These are phyloP conservation scores for Sicyos edulis DNA, from an alignment of 306 rosid species.

Conservation along the genomic window DNA sequence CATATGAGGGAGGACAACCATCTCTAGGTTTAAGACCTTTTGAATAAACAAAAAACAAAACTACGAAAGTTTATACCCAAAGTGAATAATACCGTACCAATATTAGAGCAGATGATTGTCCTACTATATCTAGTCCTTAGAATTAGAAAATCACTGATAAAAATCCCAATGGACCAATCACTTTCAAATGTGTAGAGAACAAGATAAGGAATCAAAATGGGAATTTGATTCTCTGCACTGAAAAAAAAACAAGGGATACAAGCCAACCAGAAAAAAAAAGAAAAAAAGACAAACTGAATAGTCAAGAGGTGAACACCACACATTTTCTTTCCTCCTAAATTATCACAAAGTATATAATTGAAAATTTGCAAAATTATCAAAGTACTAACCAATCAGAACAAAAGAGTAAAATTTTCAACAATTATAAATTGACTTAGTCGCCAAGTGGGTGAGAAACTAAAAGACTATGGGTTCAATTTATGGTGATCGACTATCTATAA, in stretches of 20 bases:
- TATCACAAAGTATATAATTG: not conserved
- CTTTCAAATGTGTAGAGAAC: not conserved
- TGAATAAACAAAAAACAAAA: no score
- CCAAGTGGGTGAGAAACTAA: no score
- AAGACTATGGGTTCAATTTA: no score
- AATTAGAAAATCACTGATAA: not conserved
- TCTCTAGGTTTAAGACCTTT: no score
- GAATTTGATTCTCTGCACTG: not conserved
- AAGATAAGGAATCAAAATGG: not conserved
- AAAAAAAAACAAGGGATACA: not conserved
- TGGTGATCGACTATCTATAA: no score
- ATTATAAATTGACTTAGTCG: no score
- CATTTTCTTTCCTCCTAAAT: not conserved
- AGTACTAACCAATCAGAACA: not conserved
- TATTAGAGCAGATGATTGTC: no score
- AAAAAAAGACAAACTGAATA: not conserved
- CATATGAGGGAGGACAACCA: no score
- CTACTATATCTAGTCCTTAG: not conserved
- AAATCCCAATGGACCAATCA: not conserved
- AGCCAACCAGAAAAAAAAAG: not conserved
- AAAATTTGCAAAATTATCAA: not conserved
- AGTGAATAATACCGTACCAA: no score
- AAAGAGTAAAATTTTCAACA: not conserved
- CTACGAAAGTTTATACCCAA: no score
- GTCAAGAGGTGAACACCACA: conserved; percentile 6